A percentile compares a stretch with the other conserved stretches of the same genome.
Evolutionary conservation across 2,329 filamentous ascomycete genomes (phyloP).

Genomic region (Cladosporium sp.): DNA sequence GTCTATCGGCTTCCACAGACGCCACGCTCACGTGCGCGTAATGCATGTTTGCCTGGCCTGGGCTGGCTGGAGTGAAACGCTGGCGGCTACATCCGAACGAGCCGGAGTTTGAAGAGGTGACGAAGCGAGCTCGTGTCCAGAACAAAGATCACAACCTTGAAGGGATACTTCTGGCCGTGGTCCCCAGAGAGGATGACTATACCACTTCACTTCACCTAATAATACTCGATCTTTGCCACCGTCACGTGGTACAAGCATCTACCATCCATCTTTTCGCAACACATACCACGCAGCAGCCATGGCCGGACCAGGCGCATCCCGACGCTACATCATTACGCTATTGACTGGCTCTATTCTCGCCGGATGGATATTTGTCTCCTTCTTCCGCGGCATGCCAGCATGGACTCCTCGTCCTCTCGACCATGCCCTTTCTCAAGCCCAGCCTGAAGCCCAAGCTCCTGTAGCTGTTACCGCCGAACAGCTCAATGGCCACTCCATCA

Average conservation of each 20-base stretch:
- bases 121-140: background rate
- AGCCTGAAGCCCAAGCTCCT: background rate
- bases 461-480: background rate
- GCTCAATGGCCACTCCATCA: conserved; percentile 64
- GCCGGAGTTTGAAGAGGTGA: background rate
- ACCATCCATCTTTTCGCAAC: background rate
- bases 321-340: conserved; percentile 47
- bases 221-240: background rate
- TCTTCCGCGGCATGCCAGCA: conserved; percentile 49
- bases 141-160: background rate
- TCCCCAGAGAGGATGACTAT: background rate
- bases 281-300: conserved; percentile 15
- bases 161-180: background rate
- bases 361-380: conserved; percentile 60
- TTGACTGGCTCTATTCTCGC: conserved; percentile 58
- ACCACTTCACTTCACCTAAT: conserved; percentile 8
- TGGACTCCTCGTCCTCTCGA: conserved; percentile 26
- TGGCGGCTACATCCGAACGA: background rate
- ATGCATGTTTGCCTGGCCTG: conserved; percentile 14
- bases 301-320: conserved; percentile 25
- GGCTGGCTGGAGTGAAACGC: conserved; percentile 14
- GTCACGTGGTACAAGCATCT: conserved; percentile 4
- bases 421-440: background rate
- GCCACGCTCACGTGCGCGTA: conserved; percentile 18
- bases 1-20: conserved; percentile 13